These are phyloP conservation scores for Ilex paraguariensis DNA, from an alignment of 305 asterid species.

Conservation along the genomic window DNA sequence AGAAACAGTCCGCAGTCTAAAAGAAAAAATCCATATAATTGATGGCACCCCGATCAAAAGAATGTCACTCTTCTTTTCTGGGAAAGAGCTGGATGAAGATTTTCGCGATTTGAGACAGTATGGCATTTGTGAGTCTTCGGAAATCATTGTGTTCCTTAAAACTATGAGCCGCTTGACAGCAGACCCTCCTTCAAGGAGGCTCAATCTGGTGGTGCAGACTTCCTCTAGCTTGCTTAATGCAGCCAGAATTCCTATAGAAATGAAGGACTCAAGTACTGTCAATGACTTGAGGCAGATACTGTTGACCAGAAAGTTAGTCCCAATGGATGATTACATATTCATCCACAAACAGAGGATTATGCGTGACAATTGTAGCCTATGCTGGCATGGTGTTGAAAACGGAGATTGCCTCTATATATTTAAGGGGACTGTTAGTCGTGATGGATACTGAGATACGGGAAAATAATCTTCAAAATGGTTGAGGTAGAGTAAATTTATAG, in stretches of 20 bases:
- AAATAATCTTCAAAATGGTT: too few species aligned
- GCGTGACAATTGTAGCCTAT: slow-evolving; percentile 56
- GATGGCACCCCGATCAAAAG: slow-evolving; percentile 61
- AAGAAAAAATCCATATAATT: slow-evolving; percentile 74
- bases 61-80: slow-evolving; percentile 48
- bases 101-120: slow-evolving; percentile 29
- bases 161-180: slow-evolving; percentile 21
- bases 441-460: slow-evolving; percentile 1
- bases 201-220: slow-evolving; percentile 50
- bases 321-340: slow-evolving; percentile 69
- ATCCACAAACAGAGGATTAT: slow-evolving; percentile 81
- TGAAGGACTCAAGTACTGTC: slow-evolving; percentile 42
- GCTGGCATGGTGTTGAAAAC: slow-evolving; percentile 89
- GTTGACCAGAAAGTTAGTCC: slow-evolving; percentile 37
- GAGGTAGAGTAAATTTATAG: too few species aligned
- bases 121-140: slow-evolving; percentile 37
- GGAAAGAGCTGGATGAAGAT: slow-evolving; percentile 49
- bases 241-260: slow-evolving; percentile 49
- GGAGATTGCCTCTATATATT: slow-evolving; percentile 69
- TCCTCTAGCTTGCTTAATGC: slow-evolving; percentile 51
- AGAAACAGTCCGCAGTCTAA: slow-evolving; percentile 71
- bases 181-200: slow-evolving; percentile 41
- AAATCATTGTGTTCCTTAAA: slow-evolving; percentile 41
- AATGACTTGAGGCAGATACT: slow-evolving; percentile 40
- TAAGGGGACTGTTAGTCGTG: slow-evolving; percentile 53